These are phyloP conservation scores for Mycena indigotica DNA, from an alignment of 768 basidiomycete genomes.

Conservation along the genomic window DNA sequence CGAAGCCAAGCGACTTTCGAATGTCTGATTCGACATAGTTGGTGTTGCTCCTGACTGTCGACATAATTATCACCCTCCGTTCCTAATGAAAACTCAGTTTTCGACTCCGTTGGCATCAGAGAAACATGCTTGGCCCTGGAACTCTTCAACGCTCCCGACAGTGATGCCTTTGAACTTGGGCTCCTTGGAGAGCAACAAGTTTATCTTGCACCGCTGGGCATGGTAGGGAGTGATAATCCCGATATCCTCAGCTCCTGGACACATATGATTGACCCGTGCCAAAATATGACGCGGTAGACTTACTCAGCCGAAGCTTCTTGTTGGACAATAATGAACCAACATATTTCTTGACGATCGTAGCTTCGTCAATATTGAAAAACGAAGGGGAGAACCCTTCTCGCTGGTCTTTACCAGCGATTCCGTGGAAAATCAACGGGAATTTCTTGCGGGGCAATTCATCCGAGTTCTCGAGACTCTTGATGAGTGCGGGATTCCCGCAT, in stretches of 20 bases:
- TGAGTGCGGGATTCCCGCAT: constrained; percentile 48
- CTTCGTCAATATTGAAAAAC: constrained; percentile 65
- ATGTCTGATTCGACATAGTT: constrained; percentile 54
- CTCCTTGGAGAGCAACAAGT: constrained; percentile 36
- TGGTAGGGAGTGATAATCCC: constrained; percentile 74
- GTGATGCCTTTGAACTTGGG: constrained; percentile 45
- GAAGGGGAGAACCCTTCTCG: constrained; percentile 60
- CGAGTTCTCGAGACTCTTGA: constrained; percentile 39
- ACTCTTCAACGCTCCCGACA: constrained; percentile 70
- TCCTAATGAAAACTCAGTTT: constrained; percentile 45
- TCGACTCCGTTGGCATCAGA: constrained; percentile 37
- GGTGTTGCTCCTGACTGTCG: constrained; percentile 57
- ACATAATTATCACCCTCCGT: constrained; percentile 58
- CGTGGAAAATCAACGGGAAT: constrained; percentile 63
- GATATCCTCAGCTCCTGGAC: constrained; percentile 50
- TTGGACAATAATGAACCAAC: constrained; percentile 36
- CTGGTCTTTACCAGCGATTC: constrained; percentile 54
- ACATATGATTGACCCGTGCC: constrained; percentile 1
- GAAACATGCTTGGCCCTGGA: constrained; percentile 61
- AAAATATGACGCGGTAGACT: constrained; percentile 24
- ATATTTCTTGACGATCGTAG: constrained; percentile 52
- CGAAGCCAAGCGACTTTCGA: constrained; percentile 58
- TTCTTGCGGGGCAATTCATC: constrained; percentile 41
- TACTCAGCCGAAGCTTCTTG: constrained; percentile 43
- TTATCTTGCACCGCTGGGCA: constrained; percentile 60